These are phyloP conservation scores for Aureobasidium uvarum DNA, from an alignment of 2,329 filamentous ascomycete genomes.

Conservation along the genomic window DNA sequence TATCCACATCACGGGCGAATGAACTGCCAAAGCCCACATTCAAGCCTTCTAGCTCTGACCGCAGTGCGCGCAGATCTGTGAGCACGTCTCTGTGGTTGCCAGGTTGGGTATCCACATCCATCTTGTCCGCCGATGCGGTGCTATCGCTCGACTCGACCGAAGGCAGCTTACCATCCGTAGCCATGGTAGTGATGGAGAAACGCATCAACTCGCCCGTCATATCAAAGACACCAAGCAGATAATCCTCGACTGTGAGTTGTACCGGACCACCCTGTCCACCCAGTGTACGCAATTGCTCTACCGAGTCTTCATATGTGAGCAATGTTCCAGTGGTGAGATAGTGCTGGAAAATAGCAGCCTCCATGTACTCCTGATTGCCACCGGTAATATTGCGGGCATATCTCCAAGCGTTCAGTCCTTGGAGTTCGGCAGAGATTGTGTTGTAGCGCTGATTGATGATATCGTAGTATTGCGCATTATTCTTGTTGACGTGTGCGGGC, in stretches of 20 bases:
- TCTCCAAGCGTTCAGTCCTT: slow-evolving; percentile 75
- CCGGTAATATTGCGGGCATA: slow-evolving; percentile 74
- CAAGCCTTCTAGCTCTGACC: slow-evolving; percentile 72
- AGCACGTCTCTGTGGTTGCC: slow-evolving; percentile 61
- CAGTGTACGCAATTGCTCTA: slow-evolving; percentile 40
- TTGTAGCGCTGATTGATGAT: slow-evolving; percentile 70
- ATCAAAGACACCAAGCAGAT: slow-evolving; percentile 87
- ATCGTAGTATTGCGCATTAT: slow-evolving; percentile 65
- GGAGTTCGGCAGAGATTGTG: slow-evolving; percentile 68
- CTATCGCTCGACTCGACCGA: slow-evolving; percentile 43
- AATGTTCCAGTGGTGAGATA: slow-evolving; percentile 78
- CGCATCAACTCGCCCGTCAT: slow-evolving; percentile 96
- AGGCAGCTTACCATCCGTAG: slow-evolving; percentile 63
- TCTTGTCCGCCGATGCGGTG: slow-evolving; percentile 31
- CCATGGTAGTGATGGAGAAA: slow-evolving; percentile 86
- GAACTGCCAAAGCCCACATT: slow-evolving; percentile 53
- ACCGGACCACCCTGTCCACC: slow-evolving; percentile 51
- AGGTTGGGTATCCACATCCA: slow-evolving; percentile 39
- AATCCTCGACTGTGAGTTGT: slow-evolving; percentile 74
- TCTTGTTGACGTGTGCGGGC: slow-evolving; percentile 66
- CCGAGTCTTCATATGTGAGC: slow-evolving; percentile 64
- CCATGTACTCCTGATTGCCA: slow-evolving; percentile 91
- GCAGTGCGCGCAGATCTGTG: slow-evolving; percentile 74
- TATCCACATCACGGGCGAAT: slow-evolving; percentile 63
- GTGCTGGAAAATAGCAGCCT: slow-evolving; percentile 83